Evolutionary conservation across 768 basidiomycete species (phyloP).

Genomic region (Lactarius vividus): DNA sequence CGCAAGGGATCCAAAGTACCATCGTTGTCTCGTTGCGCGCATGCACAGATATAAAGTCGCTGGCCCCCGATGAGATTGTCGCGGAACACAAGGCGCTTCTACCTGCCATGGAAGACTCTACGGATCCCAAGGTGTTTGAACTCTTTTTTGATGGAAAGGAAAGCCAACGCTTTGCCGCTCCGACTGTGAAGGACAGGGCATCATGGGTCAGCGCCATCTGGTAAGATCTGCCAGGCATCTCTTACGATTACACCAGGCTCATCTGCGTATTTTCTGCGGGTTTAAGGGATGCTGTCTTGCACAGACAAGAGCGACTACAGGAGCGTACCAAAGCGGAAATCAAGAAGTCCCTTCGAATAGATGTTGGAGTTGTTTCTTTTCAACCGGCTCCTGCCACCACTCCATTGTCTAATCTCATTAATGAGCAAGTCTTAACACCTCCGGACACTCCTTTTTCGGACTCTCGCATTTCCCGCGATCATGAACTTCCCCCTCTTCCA

Average conservation of each 20-base stretch:
- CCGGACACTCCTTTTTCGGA: background rate
- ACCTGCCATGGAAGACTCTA: conserved; percentile 36
- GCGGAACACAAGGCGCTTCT: conserved; percentile 45
- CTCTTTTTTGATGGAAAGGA: conserved; percentile 53
- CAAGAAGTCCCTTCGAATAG: conserved; percentile 29
- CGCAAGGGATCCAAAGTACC: conserved; percentile 40
- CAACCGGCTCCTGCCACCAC: background rate
- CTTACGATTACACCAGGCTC: conserved; percentile 2
- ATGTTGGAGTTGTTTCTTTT: background rate
- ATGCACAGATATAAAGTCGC: conserved; percentile 65
- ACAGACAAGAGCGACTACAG: conserved; percentile 33
- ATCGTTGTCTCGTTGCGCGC: conserved; percentile 48
- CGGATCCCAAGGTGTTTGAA: conserved; percentile 59
- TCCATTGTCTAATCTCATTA: background rate
- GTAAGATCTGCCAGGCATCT: conserved; percentile 38
- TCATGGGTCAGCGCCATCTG: conserved; percentile 75
- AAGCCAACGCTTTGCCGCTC: conserved; percentile 60
- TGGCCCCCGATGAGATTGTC: conserved; percentile 43
- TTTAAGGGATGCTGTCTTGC: conserved; percentile 58
- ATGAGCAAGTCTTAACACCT: background rate
- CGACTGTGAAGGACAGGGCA: conserved; percentile 60
- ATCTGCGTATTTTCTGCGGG: background rate
- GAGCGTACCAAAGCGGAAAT: conserved; percentile 27
- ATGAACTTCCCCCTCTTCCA: background rate
- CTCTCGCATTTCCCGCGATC: background rate